phyloP scores from a whole-genome alignment of 2,329 filamentous ascomycete species.

The Botrytis aclada region DNA sequence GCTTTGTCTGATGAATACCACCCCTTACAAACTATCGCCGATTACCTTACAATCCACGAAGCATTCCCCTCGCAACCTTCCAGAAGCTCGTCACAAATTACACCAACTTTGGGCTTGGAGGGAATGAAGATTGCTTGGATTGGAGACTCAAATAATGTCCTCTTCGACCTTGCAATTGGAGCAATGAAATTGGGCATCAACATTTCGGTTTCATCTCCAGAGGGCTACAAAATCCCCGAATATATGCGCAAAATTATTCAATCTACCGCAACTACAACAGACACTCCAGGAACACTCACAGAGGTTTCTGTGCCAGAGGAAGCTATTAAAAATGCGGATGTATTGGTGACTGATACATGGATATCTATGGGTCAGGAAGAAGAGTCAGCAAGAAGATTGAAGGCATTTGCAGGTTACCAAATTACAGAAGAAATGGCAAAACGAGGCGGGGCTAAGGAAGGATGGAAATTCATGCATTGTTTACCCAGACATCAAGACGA shows the following conservation, averaged over 20 bases:
- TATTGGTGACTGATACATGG: slow-evolving; percentile 97
- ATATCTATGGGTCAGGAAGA: slow-evolving; percentile 96
- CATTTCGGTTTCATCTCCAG: slow-evolving; percentile 81
- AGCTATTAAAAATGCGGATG: slow-evolving; percentile 77
- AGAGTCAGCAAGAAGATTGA: slow-evolving; percentile 72
- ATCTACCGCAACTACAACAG: slow-evolving; percentile 55
- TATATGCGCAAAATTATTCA: slow-evolving; percentile 71
- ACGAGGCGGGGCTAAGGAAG: slow-evolving; percentile 78
- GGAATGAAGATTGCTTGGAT: slow-evolving; percentile 94
- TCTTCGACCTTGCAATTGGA: slow-evolving; percentile 88
- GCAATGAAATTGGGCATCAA: slow-evolving; percentile 85
- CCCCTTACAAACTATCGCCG: slow-evolving; percentile 89
- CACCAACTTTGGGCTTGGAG: slow-evolving; percentile 60
- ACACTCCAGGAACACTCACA: slow-evolving; percentile 61
- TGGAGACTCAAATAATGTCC: slow-evolving; percentile 94
- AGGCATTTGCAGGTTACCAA: slow-evolving; percentile 86
- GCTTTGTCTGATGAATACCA: slow-evolving; percentile 88
- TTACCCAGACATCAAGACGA: slow-evolving; percentile 89
- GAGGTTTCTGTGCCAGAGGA: slow-evolving; percentile 82
- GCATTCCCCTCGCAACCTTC: slow-evolving; percentile 53
- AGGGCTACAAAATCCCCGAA: slow-evolving; percentile 76
- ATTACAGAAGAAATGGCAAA: slow-evolving; percentile 83
- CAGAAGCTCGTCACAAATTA: slow-evolving; percentile 19
- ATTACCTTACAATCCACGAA: slow-evolving; percentile 88
- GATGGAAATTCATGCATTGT: slow-evolving; percentile 99